Percentiles rank a stretch among this genome's conserved stretches.
phyloP scores from a whole-genome alignment of 805 yeast genomes.

The Blastobotrys robertii region DNA sequence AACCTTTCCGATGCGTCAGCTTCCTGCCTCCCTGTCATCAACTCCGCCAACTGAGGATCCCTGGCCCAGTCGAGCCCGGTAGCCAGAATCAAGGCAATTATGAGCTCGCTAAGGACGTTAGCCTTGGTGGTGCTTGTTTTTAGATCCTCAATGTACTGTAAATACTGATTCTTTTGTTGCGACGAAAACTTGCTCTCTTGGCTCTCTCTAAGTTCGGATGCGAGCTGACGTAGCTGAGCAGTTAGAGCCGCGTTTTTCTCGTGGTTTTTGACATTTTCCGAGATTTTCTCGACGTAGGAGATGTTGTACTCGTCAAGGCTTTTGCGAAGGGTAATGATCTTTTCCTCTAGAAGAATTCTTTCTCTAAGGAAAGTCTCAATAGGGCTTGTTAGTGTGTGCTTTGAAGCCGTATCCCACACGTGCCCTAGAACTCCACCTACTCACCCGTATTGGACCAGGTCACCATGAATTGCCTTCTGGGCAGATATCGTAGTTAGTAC shows the following conservation, averaged over 20 bases:
- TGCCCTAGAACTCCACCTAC: not conserved
- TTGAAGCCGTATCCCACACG: too few relatives aligned
- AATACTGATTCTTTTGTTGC: constrained; percentile 6
- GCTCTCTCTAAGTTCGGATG: not conserved
- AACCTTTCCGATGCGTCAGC: not conserved
- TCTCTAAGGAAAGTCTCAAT: too few relatives aligned
- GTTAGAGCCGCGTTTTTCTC: too few relatives aligned
- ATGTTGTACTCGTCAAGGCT: too few relatives aligned
- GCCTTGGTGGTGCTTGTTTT: constrained; percentile 3
- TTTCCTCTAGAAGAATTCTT: too few relatives aligned
- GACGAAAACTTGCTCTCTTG: constrained; percentile 5
- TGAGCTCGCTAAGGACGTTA: constrained; percentile 13
- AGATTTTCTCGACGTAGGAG: too few relatives aligned
- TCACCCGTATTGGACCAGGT: too few relatives aligned
- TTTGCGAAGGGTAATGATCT: too few relatives aligned
- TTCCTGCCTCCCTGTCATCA: not conserved
- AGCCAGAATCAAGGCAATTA: constrained; percentile 14
- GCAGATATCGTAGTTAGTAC: too few relatives aligned
- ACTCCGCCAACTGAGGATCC: not conserved
- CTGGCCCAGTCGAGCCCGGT: constrained; percentile 16
- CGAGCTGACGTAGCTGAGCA: too few relatives aligned
- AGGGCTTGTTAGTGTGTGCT: not conserved
- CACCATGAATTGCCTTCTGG: too few relatives aligned
- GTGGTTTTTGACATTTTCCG: too few relatives aligned
- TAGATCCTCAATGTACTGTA: not conserved